A percentile compares a stretch with the other conserved stretches of the same genome.
Evolutionary conservation across 257 asterid genomes (phyloP).

Genomic region (Capsicum baccatum): DNA sequence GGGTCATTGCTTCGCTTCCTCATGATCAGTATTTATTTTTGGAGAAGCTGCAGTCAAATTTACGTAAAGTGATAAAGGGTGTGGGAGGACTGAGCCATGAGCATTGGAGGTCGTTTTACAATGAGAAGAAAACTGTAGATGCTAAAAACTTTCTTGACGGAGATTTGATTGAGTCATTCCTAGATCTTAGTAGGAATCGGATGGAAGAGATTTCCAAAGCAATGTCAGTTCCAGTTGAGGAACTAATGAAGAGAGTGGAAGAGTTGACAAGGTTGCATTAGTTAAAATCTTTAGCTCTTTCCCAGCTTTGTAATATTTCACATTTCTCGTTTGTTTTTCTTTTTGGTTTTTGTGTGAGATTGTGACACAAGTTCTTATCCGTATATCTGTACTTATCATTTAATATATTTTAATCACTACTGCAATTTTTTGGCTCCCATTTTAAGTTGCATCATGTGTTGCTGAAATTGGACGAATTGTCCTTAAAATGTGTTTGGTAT

Average conservation of each 20-base stretch:
- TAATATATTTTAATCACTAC: background rate
- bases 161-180: conserved; percentile 89
- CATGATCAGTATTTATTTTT: conserved; percentile 73
- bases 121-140: conserved; percentile 81
- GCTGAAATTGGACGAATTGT: background rate
- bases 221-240: conserved; percentile 78
- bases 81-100: conserved; percentile 96
- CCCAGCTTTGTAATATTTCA: conserved; percentile 8
- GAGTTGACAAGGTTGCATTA: conserved; percentile 93
- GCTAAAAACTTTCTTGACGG: conserved; percentile 91
- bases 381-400: background rate
- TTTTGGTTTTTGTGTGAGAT: background rate
- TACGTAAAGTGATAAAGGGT: conserved; percentile 91
- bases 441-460: background rate
- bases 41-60: conserved; percentile 75
- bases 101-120: conserved; percentile 96
- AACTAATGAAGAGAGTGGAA: conserved; percentile 95
- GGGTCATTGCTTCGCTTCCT: conserved; percentile 93
- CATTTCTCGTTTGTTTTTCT: background rate
- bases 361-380: background rate
- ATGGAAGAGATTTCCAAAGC: conserved; percentile 84
- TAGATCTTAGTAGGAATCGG: conserved; percentile 72
- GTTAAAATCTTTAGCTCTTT: background rate
- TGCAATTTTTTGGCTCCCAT: background rate
- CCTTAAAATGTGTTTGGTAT: background rate